Conservation (phyloP, 345 rosid species). For the Erucastrum elatum region DNA sequence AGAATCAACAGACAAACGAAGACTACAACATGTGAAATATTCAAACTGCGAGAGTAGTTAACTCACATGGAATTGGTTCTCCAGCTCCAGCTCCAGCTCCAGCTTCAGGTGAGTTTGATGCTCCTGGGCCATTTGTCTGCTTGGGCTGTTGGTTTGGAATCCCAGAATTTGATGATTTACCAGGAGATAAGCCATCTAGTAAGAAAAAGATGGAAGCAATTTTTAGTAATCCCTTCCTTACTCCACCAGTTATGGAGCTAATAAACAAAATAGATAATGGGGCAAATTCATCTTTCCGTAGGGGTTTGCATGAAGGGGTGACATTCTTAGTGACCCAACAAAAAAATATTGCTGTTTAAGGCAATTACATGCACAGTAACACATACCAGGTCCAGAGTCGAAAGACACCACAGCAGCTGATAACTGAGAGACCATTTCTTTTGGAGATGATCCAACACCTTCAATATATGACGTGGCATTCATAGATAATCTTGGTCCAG, state of each 20-base stretch:
- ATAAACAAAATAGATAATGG: no score
- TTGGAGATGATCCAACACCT: slow-evolving; percentile 62
- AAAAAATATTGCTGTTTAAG: not conserved
- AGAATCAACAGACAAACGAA: slow-evolving; percentile 21
- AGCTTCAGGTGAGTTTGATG: slow-evolving; percentile 43
- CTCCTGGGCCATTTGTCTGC: slow-evolving; percentile 45
- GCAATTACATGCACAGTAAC: slow-evolving; percentile 12
- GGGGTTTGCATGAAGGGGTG: slow-evolving; percentile 4
- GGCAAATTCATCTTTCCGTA: no score
- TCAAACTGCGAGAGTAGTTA: slow-evolving; percentile 21
- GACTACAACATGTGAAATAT: not conserved
- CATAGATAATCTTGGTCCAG: slow-evolving; percentile 64
- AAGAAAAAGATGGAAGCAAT: slow-evolving; percentile 27
- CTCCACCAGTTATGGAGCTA: slow-evolving; percentile 23
- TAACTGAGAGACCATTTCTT: slow-evolving; percentile 53
- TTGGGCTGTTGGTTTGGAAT: slow-evolving; percentile 54
- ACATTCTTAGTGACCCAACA: slow-evolving; percentile 12
- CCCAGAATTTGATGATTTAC: slow-evolving; percentile 40
- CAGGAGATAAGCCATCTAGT: slow-evolving; percentile 48
- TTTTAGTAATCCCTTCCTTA: slow-evolving; percentile 19
- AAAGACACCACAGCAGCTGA: slow-evolving; percentile 69
- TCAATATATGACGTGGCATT: slow-evolving; percentile 55
- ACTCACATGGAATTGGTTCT: slow-evolving; percentile 69
- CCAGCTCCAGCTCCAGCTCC: slow-evolving; percentile 44
- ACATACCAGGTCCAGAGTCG: slow-evolving; percentile 59